Evolutionary conservation across 1,284 basidiomycete genomes (phyloP).

Genomic region (Ganoderma boninense): DNA sequence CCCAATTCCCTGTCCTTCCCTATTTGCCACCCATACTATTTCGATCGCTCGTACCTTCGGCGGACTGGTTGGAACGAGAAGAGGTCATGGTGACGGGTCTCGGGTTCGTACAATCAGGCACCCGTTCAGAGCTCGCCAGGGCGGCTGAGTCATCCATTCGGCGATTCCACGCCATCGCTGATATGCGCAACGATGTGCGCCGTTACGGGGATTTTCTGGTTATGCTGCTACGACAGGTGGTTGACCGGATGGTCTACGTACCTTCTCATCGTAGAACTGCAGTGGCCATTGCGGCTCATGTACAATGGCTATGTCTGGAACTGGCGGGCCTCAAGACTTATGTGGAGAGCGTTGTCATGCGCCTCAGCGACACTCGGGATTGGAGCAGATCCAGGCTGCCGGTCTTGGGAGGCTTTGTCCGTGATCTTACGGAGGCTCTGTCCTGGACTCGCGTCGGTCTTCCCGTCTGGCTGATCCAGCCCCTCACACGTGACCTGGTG

Average conservation of each 20-base stretch:
- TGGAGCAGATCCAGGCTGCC: neutral
- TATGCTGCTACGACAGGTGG: conserved; percentile 1
- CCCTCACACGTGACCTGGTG: neutral
- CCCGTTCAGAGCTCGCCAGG: neutral
- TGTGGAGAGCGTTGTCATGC: neutral
- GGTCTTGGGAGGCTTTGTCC: conserved; percentile 3
- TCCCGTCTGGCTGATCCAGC: conserved; percentile 12
- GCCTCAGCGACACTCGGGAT: neutral
- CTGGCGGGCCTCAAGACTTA: conserved; percentile 6
- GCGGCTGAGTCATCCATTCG: neutral
- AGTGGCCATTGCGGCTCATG: conserved; percentile 5
- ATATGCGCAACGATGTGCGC: neutral
- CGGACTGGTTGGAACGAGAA: neutral
- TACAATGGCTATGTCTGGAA: conserved; percentile 14
- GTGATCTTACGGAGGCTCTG: neutral
- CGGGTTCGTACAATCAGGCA: neutral
- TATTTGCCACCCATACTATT: neutral
- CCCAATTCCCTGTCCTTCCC: neutral
- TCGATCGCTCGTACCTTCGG: neutral
- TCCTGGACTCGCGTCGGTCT: neutral
- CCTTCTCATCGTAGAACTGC: neutral
- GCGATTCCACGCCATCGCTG: neutral
- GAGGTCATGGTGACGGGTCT: conserved; percentile 3
- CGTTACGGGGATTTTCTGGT: neutral
- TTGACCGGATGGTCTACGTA: conserved; percentile 8